A percentile compares a stretch with the other conserved stretches of the same genome.
Evolutionary conservation across 768 basidiomycete genomes (phyloP).

Genomic region (Dendrothele bispora): DNA sequence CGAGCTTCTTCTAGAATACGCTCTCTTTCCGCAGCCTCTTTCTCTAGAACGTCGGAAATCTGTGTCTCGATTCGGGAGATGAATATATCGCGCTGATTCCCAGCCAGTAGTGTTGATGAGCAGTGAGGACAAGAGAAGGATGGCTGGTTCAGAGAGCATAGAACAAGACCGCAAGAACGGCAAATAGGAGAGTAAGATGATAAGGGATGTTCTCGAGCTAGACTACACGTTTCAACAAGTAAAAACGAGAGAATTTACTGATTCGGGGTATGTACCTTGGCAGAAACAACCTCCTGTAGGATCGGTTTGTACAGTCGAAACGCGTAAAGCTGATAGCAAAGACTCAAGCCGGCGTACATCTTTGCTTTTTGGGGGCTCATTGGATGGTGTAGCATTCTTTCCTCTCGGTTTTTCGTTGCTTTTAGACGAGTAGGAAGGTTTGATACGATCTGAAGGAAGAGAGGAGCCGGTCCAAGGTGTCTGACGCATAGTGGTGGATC

Average conservation of each 20-base stretch:
- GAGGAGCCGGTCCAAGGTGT: constrained; percentile 5
- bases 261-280: constrained; percentile 41
- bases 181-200: constrained; percentile 60
- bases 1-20: constrained; percentile 48
- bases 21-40: constrained; percentile 50
- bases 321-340: constrained; percentile 38
- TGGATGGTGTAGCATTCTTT: background rate
- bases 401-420: background rate
- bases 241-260: background rate
- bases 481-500: no score
- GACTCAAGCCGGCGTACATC: constrained; percentile 48
- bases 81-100: constrained; percentile 32
- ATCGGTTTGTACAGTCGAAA: constrained; percentile 42
- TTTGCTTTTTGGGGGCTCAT: constrained; percentile 43
- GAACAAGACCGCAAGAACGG: constrained; percentile 56
- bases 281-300: constrained; percentile 72
- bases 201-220: constrained; percentile 59
- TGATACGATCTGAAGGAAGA: constrained; percentile 2
- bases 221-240: background rate
- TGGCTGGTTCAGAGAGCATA: constrained; percentile 59
- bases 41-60: constrained; percentile 40
- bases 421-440: background rate
- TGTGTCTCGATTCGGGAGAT: constrained; percentile 43
- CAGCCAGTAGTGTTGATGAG: constrained; percentile 34
- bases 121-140: constrained; percentile 59